Conservation (phyloP, 2,329 filamentous ascomycete species). For the Fusarium penzigii region DNA sequence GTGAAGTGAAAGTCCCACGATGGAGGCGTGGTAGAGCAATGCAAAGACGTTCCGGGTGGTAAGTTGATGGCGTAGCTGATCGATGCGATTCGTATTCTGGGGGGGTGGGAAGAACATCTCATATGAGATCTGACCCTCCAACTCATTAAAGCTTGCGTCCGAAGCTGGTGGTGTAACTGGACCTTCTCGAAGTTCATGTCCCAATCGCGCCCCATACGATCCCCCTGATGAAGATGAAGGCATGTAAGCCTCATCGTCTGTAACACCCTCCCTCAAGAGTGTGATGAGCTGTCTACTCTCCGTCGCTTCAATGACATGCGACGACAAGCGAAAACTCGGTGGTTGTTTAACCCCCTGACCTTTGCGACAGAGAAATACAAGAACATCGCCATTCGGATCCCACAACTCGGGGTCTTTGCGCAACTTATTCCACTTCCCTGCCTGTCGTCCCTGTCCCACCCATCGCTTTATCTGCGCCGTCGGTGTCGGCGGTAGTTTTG, state of each 20-base stretch:
- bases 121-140: conserved; percentile 58
- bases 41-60: conserved; percentile 71
- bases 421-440: conserved; percentile 57
- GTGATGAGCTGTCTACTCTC: conserved; percentile 56
- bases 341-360: conserved; percentile 38
- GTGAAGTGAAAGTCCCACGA: conserved; percentile 64
- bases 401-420: conserved; percentile 62
- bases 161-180: conserved; percentile 40
- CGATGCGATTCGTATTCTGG: conserved; percentile 45
- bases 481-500: conserved; percentile 38
- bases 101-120: conserved; percentile 66
- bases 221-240: conserved; percentile 44
- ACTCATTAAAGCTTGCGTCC: conserved; percentile 33
- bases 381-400: conserved; percentile 61
- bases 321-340: conserved; percentile 57
- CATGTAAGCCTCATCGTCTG: conserved; percentile 41
- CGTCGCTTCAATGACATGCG: conserved; percentile 59
- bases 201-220: conserved; percentile 39
- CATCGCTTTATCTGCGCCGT: conserved; percentile 51
- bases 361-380: conserved; percentile 55
- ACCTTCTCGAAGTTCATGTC: conserved; percentile 8
- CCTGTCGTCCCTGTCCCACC: conserved; percentile 50
- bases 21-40: conserved; percentile 61
- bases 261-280: conserved; percentile 53
- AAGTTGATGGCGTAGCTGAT: conserved; percentile 59